Percentiles rank a stretch among this genome's conserved stretches.
phyloP scores from a whole-genome alignment of 108 stramenopile genomes.

The Pseudonitzschia multiseries region DNA sequence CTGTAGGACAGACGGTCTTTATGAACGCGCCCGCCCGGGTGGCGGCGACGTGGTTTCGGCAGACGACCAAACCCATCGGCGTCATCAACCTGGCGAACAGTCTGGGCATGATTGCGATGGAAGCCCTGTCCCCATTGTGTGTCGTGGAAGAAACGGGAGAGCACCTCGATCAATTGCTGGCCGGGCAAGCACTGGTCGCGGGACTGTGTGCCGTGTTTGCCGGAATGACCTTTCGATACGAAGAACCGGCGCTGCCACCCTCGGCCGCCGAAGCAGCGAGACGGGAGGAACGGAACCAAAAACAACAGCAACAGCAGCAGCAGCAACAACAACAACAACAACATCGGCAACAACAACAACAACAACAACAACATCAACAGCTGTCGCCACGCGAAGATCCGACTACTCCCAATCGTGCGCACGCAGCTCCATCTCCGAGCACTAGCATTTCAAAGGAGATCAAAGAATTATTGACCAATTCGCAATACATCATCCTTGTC shows the following conservation, averaged over 20 bases:
- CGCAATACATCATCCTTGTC: constrained; percentile 3
- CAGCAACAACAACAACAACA: background rate
- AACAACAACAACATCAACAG: background rate
- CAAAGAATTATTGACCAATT: constrained; percentile 2
- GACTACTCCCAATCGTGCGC: background rate
- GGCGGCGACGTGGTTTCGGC: constrained; percentile 19
- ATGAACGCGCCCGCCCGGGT: constrained; percentile 18
- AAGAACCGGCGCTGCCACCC: background rate
- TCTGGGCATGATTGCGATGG: constrained; percentile 10
- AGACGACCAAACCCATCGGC: constrained; percentile 14
- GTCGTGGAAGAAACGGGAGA: constrained; percentile 5
- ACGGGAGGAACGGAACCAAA: background rate
- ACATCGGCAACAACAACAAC: background rate
- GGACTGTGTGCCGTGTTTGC: background rate
- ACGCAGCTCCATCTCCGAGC: background rate
- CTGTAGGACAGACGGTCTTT: constrained; percentile 13
- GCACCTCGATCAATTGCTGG: constrained; percentile 7
- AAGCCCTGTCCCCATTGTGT: constrained; percentile 9
- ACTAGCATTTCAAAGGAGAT: background rate
- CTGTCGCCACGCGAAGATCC: too few species aligned
- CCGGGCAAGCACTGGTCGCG: constrained; percentile 7
- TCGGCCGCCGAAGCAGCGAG: constrained; percentile 2
- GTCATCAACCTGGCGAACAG: background rate
- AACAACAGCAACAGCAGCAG: background rate
- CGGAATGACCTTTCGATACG: background rate